phyloP scores from a whole-genome alignment of 2,329 filamentous ascomycete genomes.

The Seiridium unicorne region DNA sequence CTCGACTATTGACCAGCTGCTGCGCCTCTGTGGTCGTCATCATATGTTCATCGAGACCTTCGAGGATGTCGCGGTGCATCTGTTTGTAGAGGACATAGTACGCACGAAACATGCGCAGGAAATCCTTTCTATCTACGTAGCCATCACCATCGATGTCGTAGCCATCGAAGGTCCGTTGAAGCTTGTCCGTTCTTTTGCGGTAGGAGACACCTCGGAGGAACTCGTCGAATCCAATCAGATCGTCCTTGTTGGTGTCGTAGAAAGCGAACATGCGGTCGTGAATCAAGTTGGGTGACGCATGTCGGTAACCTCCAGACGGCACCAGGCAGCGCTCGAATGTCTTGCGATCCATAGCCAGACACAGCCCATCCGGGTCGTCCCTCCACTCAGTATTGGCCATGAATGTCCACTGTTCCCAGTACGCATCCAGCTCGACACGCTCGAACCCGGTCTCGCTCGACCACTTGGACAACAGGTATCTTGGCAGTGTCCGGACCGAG shows the following conservation, averaged over 20 bases:
- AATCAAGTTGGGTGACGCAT: constrained; percentile 81
- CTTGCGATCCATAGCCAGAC: constrained; percentile 83
- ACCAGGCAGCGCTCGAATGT: constrained; percentile 92
- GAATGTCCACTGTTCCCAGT: constrained; percentile 97
- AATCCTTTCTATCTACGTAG: constrained; percentile 81
- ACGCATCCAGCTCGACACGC: constrained; percentile 81
- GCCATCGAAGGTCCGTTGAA: constrained; percentile 76
- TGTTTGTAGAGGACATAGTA: constrained; percentile 91
- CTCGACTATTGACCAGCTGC: constrained; percentile 71
- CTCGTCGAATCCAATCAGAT: constrained; percentile 86
- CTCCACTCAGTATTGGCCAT: constrained; percentile 84
- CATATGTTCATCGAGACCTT: constrained; percentile 74
- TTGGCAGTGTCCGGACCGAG: constrained; percentile 65
- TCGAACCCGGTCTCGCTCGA: constrained; percentile 76
- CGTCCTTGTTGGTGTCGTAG: constrained; percentile 88
- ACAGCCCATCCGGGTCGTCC: constrained; percentile 74
- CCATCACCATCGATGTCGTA: constrained; percentile 92
- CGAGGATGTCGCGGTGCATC: constrained; percentile 80
- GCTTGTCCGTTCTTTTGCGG: constrained; percentile 64
- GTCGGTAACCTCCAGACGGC: constrained; percentile 75
- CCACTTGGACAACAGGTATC: constrained; percentile 65
- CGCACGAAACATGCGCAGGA: constrained; percentile 85
- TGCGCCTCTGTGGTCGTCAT: constrained; percentile 73
- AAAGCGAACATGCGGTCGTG: constrained; percentile 97
- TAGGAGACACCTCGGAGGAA: constrained; percentile 82